phyloP scores from a whole-genome alignment of 495 filamentous ascomycete species.

The Podospora comata region DNA sequence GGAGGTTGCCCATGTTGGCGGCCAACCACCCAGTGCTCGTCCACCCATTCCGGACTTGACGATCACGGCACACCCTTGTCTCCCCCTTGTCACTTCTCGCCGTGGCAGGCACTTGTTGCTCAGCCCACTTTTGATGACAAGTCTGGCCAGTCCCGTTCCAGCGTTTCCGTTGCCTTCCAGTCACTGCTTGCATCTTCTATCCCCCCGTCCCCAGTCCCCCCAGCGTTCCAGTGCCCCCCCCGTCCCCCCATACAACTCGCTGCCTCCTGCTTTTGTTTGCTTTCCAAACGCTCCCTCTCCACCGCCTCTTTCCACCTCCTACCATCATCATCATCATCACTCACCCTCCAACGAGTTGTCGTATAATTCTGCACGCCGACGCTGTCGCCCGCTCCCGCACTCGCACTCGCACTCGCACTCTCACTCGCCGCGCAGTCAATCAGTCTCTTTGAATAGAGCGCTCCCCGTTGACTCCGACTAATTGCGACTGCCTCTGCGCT shows the following conservation, averaged over 20 bases:
- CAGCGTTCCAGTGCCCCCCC: conserved; percentile 22
- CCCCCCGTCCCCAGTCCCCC: conserved; percentile 10
- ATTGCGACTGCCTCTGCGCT: conserved; percentile 20
- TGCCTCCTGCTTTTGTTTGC: background rate
- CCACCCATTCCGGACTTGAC: conserved; percentile 18
- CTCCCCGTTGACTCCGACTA: background rate
- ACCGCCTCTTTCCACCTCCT: conserved; percentile 24
- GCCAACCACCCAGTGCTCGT: conserved; percentile 27
- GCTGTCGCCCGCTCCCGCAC: conserved; percentile 27
- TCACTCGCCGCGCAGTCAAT: conserved; percentile 27
- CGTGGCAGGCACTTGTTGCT: conserved; percentile 26
- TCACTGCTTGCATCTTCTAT: conserved; percentile 32
- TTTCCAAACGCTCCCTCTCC: conserved; percentile 13
- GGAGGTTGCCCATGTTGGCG: background rate
- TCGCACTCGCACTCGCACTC: conserved; percentile 27
- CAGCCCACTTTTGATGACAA: conserved; percentile 34
- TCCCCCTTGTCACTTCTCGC: conserved; percentile 5
- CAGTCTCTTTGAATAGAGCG: conserved; percentile 23
- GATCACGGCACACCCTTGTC: conserved; percentile 25
- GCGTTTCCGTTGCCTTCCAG: conserved; percentile 38
- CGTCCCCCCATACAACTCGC: conserved; percentile 2
- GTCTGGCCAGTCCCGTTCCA: conserved; percentile 22
- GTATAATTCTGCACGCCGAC: conserved; percentile 34
- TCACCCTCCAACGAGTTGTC: conserved; percentile 14
- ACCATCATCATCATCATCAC: background rate